Conservation (phyloP, 352 stramenopile species). For the Pythium oligandrum region DNA sequence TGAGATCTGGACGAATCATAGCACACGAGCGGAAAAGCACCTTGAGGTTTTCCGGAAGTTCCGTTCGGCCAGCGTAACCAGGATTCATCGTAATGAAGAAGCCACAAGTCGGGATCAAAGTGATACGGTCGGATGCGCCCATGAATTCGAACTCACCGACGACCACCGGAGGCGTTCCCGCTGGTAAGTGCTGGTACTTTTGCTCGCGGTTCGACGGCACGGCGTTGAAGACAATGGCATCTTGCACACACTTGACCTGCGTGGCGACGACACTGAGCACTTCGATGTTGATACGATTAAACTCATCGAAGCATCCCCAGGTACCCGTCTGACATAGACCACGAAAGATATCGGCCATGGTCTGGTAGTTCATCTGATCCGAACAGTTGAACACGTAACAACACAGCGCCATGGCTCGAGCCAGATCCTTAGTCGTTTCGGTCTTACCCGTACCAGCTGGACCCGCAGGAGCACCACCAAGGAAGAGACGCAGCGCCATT, state of each 20-base stretch:
- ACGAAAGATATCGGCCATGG: conserved; percentile 86
- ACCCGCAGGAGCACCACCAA: conserved; percentile 92
- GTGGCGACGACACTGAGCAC: conserved; percentile 83
- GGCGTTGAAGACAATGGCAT: conserved; percentile 85
- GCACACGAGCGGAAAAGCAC: conserved; percentile 90
- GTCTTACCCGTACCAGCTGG: conserved; percentile 91
- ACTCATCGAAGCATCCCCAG: conserved; percentile 88
- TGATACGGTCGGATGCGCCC: conserved; percentile 80
- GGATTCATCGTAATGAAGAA: conserved; percentile 97
- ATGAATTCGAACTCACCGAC: conserved; percentile 88
- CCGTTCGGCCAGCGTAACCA: conserved; percentile 85
- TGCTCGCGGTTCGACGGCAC: conserved; percentile 91
- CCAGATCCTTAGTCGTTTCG: conserved; percentile 84
- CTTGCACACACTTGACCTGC: conserved; percentile 83
- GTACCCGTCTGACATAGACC: conserved; percentile 80
- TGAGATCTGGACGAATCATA: conserved; percentile 95
- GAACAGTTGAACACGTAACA: conserved; percentile 90
- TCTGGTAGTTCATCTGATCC: conserved; percentile 89
- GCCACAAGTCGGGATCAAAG: conserved; percentile 81
- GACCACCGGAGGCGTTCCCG: conserved; percentile 90
- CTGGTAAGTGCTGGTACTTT: conserved; percentile 92
- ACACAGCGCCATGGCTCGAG: conserved; percentile 78
- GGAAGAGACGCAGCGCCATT: conserved; percentile 94
- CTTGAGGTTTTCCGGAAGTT: conserved; percentile 89
- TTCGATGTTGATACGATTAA: conserved; percentile 88